Evolutionary conservation across 2,329 filamentous ascomycete species (phyloP).

Genomic region (Talaromyces sp.): DNA sequence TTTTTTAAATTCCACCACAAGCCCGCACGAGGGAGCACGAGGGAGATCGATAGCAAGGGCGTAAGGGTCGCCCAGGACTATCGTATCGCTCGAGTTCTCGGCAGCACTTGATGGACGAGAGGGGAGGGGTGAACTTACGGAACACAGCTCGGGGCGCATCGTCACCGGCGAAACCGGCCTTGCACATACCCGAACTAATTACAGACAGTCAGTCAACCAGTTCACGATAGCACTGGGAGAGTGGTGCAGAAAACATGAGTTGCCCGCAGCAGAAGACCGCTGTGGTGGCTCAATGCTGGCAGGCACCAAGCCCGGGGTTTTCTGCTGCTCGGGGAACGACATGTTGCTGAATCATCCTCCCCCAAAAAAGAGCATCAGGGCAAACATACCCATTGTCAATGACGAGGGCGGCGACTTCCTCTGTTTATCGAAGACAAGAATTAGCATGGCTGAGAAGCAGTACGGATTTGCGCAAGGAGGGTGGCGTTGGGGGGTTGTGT

Average conservation of each 20-base stretch:
- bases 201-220: conserved; percentile 22
- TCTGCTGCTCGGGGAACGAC: not conserved
- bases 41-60: conserved; percentile 18
- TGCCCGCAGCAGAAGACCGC: conserved; percentile 4
- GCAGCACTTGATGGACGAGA: not conserved
- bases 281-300: not conserved
- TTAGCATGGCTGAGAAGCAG: conserved; percentile 25
- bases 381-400: conserved; percentile 99
- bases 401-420: conserved; percentile 99
- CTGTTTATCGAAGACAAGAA: conserved; percentile 51
- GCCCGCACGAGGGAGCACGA: conserved; percentile 40
- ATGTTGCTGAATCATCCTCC: not conserved
- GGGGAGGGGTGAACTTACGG: conserved; percentile 68
- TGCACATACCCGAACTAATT: conserved; percentile 98
- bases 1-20: conserved; percentile 4
- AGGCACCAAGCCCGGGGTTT: not conserved
- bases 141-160: conserved; percentile 99
- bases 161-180: conserved; percentile 99
- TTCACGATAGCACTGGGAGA: not conserved
- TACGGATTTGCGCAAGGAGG: conserved; percentile 6
- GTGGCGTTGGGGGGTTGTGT: conserved; percentile 14
- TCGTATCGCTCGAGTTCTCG: conserved; percentile 4
- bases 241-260: not conserved
- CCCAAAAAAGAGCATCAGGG: conserved; percentile 12
- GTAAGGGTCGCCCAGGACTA: conserved; percentile 20